Evolutionary conservation across 768 basidiomycete species (phyloP), one percentile per base, ranked within the genome.

Genomic region (Trametes cingulata): DNA sequence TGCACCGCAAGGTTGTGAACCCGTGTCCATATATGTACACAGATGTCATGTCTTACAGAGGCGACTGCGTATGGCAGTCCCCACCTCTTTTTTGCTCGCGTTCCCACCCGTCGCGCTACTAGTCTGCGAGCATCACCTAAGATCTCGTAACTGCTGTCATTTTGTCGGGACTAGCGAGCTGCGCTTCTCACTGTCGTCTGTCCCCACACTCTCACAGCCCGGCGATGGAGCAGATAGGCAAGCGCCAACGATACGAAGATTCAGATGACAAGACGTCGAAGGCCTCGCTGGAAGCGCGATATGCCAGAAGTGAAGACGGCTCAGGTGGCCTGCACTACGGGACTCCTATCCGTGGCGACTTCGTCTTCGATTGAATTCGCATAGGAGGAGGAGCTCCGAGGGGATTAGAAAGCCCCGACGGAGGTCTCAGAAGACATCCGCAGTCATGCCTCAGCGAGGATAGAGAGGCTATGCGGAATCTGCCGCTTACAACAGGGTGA

Each of bases 31-130:
- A 49, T 49, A 49, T 49, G 48, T 49, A 13, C 19, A 49, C 33
- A 10, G 29, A 15, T 19, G 9, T 22, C 43, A 22, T 13, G 13
- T 19, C 7, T 22, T 24, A 9, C n/a, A 27, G 49, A 50, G 22
- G 49, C 39, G 17, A 15, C 51, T 52, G 51, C 51, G 51, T 52
- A 52, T n/a, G 51, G 51, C 51, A 27, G 51, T 52, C 40, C 51
- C 25, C 51, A 17, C 15, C 25, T 29, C 40, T 42, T 29, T 27
- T 19, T 22, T 33, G 33, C 48, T 19, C 29, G 29, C 48, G n/a
- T 20, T 20, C 29, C 33, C 48, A 35, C 48, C 29, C 33, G 17
- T 35, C 48, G 33, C 48, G 29, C 29, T 33, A 33, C 24, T 29
- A 35, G 33, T 25, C 29, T n/a, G 33, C 33, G 48, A 12, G 15